phyloP scores from a whole-genome alignment of 2,329 filamentous ascomycete genomes.

The Apiospora hydei region DNA sequence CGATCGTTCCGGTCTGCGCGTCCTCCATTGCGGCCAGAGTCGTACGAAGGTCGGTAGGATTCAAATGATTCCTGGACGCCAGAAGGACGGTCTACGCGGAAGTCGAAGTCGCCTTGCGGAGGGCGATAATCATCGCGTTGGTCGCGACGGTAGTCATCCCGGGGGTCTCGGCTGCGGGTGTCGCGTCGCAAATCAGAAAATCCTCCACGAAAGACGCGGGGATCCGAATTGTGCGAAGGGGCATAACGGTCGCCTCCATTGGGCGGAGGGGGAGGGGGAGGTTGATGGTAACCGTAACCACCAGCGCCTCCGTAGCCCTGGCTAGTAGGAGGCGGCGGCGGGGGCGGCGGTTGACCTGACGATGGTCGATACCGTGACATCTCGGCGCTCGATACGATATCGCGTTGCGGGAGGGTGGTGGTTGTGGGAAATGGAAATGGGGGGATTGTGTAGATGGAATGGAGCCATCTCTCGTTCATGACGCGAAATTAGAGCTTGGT shows the following conservation, averaged over 20 bases:
- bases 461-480: background rate
- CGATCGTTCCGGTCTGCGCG: slow-evolving; percentile 26
- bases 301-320: slow-evolving; percentile 1
- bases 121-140: slow-evolving; percentile 41
- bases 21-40: slow-evolving; percentile 25
- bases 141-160: background rate
- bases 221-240: slow-evolving; percentile 1
- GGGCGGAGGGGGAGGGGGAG: slow-evolving; percentile 7
- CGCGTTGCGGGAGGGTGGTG: background rate
- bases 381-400: background rate
- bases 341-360: slow-evolving; percentile 18
- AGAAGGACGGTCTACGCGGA: slow-evolving; percentile 59
- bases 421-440: background rate
- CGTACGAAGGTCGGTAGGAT: slow-evolving; percentile 41
- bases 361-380: slow-evolving; percentile 18
- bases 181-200: slow-evolving; percentile 21
- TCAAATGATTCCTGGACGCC: slow-evolving; percentile 51
- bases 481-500: background rate
- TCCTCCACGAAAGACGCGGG: slow-evolving; percentile 6
- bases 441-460: background rate
- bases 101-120: slow-evolving; percentile 62
- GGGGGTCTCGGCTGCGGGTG: slow-evolving; percentile 43
- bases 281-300: background rate
- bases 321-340: background rate
- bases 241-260: slow-evolving; percentile 10